Conservation (phyloP, 805 yeast genomes). For the Starmerella floris region DNA sequence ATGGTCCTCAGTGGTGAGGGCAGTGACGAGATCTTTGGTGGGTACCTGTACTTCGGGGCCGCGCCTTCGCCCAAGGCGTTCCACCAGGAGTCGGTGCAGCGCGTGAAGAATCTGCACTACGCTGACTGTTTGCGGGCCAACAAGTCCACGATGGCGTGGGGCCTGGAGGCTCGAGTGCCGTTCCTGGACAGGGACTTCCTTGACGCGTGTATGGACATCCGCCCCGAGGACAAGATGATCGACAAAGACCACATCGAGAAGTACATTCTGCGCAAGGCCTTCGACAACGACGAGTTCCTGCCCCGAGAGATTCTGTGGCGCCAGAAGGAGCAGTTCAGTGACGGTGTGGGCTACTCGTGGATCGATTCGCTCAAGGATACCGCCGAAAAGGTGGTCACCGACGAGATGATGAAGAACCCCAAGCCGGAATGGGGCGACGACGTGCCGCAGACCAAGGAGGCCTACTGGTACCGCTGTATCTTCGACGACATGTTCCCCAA, state of each 20-base stretch:
- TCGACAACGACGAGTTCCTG: slow-evolving; percentile 83
- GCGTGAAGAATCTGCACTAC: slow-evolving; percentile 93
- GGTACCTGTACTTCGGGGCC: slow-evolving; percentile 90
- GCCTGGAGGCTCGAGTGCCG: slow-evolving; percentile 98
- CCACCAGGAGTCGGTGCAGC: slow-evolving; percentile 88
- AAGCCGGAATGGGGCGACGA: slow-evolving; percentile 94
- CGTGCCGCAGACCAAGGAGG: slow-evolving; percentile 94
- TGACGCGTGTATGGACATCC: slow-evolving; percentile 85
- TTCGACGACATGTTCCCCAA: slow-evolving; percentile 88
- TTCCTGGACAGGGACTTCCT: slow-evolving; percentile 90
- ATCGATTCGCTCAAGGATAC: slow-evolving; percentile 94
- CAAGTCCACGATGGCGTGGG: slow-evolving; percentile 99
- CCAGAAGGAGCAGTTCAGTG: slow-evolving; percentile 99
- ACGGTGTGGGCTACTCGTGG: slow-evolving; percentile 99
- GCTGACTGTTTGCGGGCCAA: slow-evolving; percentile 98
- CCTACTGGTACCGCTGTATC: slow-evolving; percentile 96
- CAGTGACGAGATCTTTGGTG: slow-evolving; percentile 97
- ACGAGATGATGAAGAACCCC: slow-evolving; percentile 81
- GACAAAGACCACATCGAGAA: slow-evolving; percentile 72
- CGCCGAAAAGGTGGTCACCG: slow-evolving; percentile 74
- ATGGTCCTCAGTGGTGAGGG: slow-evolving; percentile 99
- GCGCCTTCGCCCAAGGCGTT: slow-evolving; percentile 90
- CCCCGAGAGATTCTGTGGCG: slow-evolving; percentile 97
- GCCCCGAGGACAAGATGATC: slow-evolving; percentile 85
- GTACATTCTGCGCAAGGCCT: slow-evolving; percentile 93